These are phyloP conservation scores for Favolaschia claudopus DNA, from an alignment of 768 basidiomycete genomes.

Conservation along the genomic window DNA sequence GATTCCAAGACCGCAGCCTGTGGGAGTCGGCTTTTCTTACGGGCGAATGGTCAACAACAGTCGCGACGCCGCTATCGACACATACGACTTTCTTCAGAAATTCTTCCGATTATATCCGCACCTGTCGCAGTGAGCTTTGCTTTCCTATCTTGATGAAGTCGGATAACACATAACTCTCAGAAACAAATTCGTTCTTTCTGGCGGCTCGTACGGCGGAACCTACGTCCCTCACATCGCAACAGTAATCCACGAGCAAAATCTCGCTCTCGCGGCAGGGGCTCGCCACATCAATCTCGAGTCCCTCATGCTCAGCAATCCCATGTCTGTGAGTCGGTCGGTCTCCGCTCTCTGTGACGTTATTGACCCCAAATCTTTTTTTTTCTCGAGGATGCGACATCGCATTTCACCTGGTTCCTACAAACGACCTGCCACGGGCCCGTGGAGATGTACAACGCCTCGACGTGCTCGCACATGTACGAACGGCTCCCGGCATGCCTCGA, in stretches of 20 bases:
- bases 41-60: conserved; percentile 35
- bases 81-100: conserved; percentile 41
- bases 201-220: conserved; percentile 40
- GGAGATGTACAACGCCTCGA: background rate
- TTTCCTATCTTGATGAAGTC: background rate
- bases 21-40: conserved; percentile 39
- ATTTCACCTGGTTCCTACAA: too few relatives aligned
- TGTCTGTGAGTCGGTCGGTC: conserved; percentile 9
- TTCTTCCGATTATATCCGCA: conserved; percentile 36
- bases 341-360: too few relatives aligned
- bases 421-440: background rate
- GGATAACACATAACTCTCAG: conserved; percentile 9
- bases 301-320: conserved; percentile 35
- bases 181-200: conserved; percentile 28
- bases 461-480: background rate
- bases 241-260: conserved; percentile 40
- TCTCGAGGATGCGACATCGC: too few relatives aligned
- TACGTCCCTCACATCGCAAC: conserved; percentile 40
- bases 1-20: conserved; percentile 25
- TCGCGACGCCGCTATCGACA: conserved; percentile 34
- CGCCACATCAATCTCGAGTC: conserved; percentile 37
- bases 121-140: conserved; percentile 7
- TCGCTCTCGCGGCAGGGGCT: conserved; percentile 21
- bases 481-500: background rate
- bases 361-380: too few relatives aligned